Conservation (phyloP, 2,329 filamentous ascomycete genomes). For the Aspergillus ruber region DNA sequence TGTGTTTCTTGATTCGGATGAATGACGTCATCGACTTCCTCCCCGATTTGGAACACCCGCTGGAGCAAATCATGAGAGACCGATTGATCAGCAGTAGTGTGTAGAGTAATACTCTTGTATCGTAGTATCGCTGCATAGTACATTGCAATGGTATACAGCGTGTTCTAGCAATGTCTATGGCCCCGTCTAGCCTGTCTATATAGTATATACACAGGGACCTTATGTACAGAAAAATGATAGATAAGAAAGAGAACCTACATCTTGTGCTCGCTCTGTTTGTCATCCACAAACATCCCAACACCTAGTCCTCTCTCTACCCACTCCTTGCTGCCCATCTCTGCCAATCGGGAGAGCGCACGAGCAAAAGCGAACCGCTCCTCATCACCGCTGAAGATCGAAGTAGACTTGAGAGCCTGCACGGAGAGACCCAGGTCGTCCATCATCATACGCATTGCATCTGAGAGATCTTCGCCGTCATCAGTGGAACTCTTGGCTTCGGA, state of each 20-base stretch:
- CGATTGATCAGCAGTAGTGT: neutral
- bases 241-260: conserved; percentile 20
- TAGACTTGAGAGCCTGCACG: conserved; percentile 76
- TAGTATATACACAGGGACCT: neutral
- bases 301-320: conserved; percentile 79
- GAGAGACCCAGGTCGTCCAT: conserved; percentile 85
- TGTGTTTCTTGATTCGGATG: too few species aligned
- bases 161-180: neutral
- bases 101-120: neutral
- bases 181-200: neutral
- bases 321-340: conserved; percentile 88
- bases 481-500: conserved; percentile 60
- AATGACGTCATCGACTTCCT: too few species aligned
- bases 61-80: neutral
- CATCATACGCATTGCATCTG: conserved; percentile 67
- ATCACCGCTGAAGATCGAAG: conserved; percentile 82
- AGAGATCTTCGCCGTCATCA: conserved; percentile 48
- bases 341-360: conserved; percentile 72
- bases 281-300: conserved; percentile 30
- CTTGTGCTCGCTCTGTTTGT: conserved; percentile 12
- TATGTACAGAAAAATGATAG: neutral
- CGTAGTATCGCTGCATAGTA: too few species aligned
- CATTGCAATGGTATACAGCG: too few species aligned
- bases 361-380: conserved; percentile 97
- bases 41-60: too few species aligned